Percentiles rank a stretch among this genome's conserved stretches.
Conservation (phyloP, 108 stramenopile species). For the Pseudonitzschia multistriata region DNA sequence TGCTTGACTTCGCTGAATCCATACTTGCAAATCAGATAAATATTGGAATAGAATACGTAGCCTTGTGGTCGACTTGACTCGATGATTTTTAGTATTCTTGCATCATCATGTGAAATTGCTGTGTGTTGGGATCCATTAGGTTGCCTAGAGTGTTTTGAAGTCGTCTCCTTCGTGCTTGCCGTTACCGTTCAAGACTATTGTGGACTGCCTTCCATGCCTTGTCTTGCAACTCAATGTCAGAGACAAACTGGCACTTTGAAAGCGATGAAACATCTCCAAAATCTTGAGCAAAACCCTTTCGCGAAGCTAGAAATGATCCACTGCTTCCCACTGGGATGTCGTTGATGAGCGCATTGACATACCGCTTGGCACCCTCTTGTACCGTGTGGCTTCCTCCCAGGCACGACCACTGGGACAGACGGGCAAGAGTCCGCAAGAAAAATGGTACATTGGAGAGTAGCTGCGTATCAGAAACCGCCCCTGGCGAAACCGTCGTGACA, state of each 20-base stretch:
- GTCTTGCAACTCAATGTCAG: slow-evolving; percentile 5
- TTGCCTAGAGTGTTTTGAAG: too few species aligned
- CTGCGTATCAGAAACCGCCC: slow-evolving; percentile 6
- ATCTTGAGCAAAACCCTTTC: slow-evolving; percentile 7
- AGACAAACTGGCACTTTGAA: background rate
- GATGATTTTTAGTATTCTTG: too few species aligned
- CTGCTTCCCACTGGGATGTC: background rate
- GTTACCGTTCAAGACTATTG: background rate
- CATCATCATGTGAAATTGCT: too few species aligned
- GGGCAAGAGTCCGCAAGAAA: background rate
- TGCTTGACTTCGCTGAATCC: too few species aligned
- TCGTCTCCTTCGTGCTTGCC: too few species aligned
- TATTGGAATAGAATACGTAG: too few species aligned
- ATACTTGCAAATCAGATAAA: too few species aligned
- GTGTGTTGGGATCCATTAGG: too few species aligned
- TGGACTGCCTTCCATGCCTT: slow-evolving; percentile 16
- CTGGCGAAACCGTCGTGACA: slow-evolving; percentile 28
- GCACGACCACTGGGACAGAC: background rate
- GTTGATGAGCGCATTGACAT: slow-evolving; percentile 19
- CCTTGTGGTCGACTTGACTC: too few species aligned
- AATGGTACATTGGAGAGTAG: background rate
- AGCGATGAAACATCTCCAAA: slow-evolving; percentile 6
- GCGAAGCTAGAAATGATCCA: slow-evolving; percentile 1
- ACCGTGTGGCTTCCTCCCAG: slow-evolving; percentile 15
- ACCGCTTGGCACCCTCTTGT: slow-evolving; percentile 23